These are phyloP conservation scores for Schizophyllum commune DNA, from an alignment of 1,284 basidiomycete genomes.

Conservation along the genomic window DNA sequence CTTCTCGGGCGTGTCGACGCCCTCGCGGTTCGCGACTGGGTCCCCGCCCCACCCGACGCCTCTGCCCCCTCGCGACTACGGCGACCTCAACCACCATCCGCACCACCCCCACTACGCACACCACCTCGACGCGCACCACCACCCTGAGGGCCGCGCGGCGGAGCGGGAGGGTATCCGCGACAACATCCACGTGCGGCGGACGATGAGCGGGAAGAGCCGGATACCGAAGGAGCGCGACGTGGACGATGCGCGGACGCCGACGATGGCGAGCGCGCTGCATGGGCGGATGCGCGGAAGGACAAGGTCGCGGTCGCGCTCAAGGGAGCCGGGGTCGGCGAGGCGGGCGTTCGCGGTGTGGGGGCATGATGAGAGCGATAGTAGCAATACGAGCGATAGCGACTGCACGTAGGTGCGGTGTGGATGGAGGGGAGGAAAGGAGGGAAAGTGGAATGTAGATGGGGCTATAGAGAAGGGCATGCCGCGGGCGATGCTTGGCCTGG, in stretches of 20 bases:
- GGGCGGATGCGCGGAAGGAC: constrained; percentile 25
- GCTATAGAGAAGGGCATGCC: background rate
- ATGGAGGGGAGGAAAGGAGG: background rate
- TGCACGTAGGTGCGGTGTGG: background rate
- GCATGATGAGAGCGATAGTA: constrained; percentile 82
- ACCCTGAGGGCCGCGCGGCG: constrained; percentile 2
- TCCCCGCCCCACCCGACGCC: constrained; percentile 36
- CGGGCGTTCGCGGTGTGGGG: constrained; percentile 78
- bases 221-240: constrained; percentile 37
- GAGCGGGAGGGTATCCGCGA: constrained; percentile 43
- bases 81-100: constrained; percentile 23
- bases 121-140: constrained; percentile 3
- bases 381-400: constrained; percentile 62
- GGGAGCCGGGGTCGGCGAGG: constrained; percentile 32
- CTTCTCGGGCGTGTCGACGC: constrained; percentile 10
- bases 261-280: constrained; percentile 43
- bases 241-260: constrained; percentile 35
- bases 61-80: constrained; percentile 29
- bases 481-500: background rate
- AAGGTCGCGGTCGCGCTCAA: constrained; percentile 29
- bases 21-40: constrained; percentile 25
- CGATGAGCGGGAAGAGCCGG: constrained; percentile 36
- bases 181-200: constrained; percentile 39
- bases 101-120: constrained; percentile 18
- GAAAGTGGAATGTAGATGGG: background rate